These are phyloP conservation scores for Ilyonectria destructans DNA, from an alignment of 2,329 filamentous ascomycete genomes.

Conservation along the genomic window DNA sequence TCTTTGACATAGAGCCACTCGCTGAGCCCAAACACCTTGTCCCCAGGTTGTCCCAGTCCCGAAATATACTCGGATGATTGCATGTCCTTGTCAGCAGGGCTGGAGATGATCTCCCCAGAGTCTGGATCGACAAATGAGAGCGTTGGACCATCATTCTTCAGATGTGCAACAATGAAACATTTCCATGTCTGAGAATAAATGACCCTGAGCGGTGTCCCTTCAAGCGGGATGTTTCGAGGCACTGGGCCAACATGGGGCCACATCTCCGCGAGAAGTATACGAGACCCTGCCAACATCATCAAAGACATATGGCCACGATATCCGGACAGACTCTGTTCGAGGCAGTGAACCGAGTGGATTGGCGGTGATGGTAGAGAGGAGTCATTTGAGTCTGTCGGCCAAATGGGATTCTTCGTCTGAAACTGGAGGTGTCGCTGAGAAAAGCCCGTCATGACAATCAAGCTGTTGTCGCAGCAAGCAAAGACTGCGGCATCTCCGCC, in stretches of 20 bases:
- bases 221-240: slow-evolving; percentile 64
- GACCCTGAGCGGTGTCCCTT: slow-evolving; percentile 66
- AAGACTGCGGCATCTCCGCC: slow-evolving; percentile 55
- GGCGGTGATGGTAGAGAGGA: slow-evolving; percentile 62
- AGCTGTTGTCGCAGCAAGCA: slow-evolving; percentile 65
- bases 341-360: slow-evolving; percentile 64
- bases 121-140: slow-evolving; percentile 72
- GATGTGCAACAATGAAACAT: slow-evolving; percentile 69
- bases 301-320: slow-evolving; percentile 59
- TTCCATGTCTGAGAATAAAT: slow-evolving; percentile 70
- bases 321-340: slow-evolving; percentile 59
- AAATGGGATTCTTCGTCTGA: slow-evolving; percentile 63
- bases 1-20: slow-evolving; percentile 77
- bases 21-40: slow-evolving; percentile 73
- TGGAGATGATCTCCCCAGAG: slow-evolving; percentile 68
- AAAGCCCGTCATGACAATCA: slow-evolving; percentile 62
- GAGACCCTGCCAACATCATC: slow-evolving; percentile 66
- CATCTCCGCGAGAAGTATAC: slow-evolving; percentile 70
- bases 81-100: slow-evolving; percentile 60
- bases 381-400: slow-evolving; percentile 67
- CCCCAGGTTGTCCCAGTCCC: slow-evolving; percentile 70
- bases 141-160: slow-evolving; percentile 61
- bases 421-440: slow-evolving; percentile 53
- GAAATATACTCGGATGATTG: slow-evolving; percentile 65
- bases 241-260: slow-evolving; percentile 63